Evolutionary conservation across 192 early-diverging fungal species (phyloP), one percentile per base, ranked within the genome.

Genomic region (Coemansia sp.): DNA sequence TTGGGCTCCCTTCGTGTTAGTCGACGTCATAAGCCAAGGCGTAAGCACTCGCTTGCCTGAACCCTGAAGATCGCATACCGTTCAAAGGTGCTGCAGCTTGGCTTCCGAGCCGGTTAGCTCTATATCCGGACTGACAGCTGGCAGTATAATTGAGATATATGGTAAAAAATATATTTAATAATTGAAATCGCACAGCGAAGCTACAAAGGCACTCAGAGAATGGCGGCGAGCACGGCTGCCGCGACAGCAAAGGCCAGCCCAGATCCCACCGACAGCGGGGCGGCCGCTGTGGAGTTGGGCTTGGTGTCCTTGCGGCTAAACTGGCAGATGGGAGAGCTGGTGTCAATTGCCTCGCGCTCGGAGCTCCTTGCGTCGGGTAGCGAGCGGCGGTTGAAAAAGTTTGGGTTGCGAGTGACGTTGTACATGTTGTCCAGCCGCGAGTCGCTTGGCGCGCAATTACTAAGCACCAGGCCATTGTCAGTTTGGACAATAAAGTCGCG

Each of bases 401-500:
- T 59, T 13, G 77, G 77, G 26, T 80, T 62, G 34, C 77, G 68
- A 62, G 77, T 75, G 28, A 60, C 53, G 18, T 61, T 31, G 57
- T 65, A 80, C 41, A 80, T 68, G 23, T 8, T 60, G 59, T 80
- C 69, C 34, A 80, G 72, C 59, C 71, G 62, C 21, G 33, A 11
- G 38, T 80, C 72, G 63, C 59, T 66, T 14, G 77, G 77, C 28
- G 61, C 77, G 36, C 77, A 80, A 72, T 80, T 75, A 28, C 50
- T 68, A 26, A 59, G 65, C 59, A 53, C 43, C 13, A 52, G n/a
- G 28, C 77, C 77, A 45, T 66, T 64, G 52, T 80, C 77, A 4
- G 61, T 9, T 36, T 62, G 41, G 4, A 28, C 33, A 18, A 80
- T 80, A 75, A 80, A 80, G 72, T 80, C 66, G 36, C 72, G 66